Conservation (phyloP, 1,284 basidiomycete species). For the Ustilago curta region DNA sequence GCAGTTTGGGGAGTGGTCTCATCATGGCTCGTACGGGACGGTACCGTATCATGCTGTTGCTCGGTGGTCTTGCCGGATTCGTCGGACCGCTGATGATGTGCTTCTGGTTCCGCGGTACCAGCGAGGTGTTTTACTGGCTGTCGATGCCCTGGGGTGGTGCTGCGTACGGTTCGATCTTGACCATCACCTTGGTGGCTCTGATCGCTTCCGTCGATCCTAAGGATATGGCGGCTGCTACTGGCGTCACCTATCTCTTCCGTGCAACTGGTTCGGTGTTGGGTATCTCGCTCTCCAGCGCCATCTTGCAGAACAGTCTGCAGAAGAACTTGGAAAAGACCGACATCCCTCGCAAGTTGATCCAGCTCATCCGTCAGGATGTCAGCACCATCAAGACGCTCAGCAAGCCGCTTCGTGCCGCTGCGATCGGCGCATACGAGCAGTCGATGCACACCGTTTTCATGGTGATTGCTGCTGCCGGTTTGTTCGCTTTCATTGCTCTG, state of each 20-base stretch:
- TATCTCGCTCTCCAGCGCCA: slow-evolving; percentile 69
- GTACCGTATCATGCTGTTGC: slow-evolving; percentile 68
- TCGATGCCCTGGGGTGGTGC: slow-evolving; percentile 68
- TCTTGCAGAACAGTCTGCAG: slow-evolving; percentile 69
- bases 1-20: slow-evolving; percentile 69
- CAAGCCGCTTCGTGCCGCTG: slow-evolving; percentile 55
- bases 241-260: slow-evolving; percentile 70
- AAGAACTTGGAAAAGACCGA: slow-evolving; percentile 56
- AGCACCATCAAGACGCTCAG: slow-evolving; percentile 60
- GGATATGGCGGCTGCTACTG: slow-evolving; percentile 69
- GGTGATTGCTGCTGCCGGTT: slow-evolving; percentile 63
- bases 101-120: slow-evolving; percentile 68
- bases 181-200: slow-evolving; percentile 69
- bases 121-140: slow-evolving; percentile 67
- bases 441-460: slow-evolving; percentile 70
- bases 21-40: slow-evolving; percentile 70
- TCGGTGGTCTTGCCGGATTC: slow-evolving; percentile 64
- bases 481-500: slow-evolving; percentile 64
- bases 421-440: slow-evolving; percentile 68
- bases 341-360: slow-evolving; percentile 64
- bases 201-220: slow-evolving; percentile 69
- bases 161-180: slow-evolving; percentile 68
- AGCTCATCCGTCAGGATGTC: slow-evolving; percentile 67
- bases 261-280: slow-evolving; percentile 70
- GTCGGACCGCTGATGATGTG: slow-evolving; percentile 69